phyloP scores from a whole-genome alignment of 2,329 filamentous ascomycete genomes.

The Nigrospora sphaerica region DNA sequence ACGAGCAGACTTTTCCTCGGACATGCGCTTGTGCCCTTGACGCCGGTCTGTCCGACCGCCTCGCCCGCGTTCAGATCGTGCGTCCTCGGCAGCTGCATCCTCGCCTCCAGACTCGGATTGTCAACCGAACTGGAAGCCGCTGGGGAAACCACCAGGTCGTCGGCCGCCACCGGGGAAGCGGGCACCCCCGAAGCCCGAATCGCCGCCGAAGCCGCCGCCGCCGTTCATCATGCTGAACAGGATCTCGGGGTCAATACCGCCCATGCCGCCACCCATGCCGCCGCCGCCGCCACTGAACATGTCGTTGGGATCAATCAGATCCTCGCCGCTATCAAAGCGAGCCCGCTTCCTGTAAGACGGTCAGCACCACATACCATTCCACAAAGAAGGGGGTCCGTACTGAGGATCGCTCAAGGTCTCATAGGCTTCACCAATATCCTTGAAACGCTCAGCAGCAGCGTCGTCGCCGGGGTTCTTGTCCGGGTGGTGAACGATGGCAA shows the following conservation, averaged over 20 bases:
- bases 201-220: conserved; percentile 49
- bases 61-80: conserved; percentile 5
- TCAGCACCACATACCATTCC: conserved; percentile 23
- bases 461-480: conserved; percentile 93
- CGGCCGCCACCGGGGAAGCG: conserved; percentile 43
- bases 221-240: conserved; percentile 80
- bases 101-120: conserved; percentile 23
- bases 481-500: conserved; percentile 89
- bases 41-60: conserved; percentile 29
- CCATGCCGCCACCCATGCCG: conserved; percentile 48
- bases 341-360: conserved; percentile 63
- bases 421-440: conserved; percentile 96
- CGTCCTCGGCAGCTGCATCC: conserved; percentile 17
- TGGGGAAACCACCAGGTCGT: conserved; percentile 33
- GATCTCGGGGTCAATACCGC: conserved; percentile 67
- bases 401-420: conserved; percentile 91
- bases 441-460: conserved; percentile 84
- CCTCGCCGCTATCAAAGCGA: conserved; percentile 86
- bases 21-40: conserved; percentile 15
- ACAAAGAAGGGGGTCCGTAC: conserved; percentile 40
- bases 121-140: conserved; percentile 54
- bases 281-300: conserved; percentile 66
- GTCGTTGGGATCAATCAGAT: conserved; percentile 80
- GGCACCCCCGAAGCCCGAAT: conserved; percentile 41
- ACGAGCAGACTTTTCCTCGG: conserved; percentile 1